Conservation (phyloP, 148 eudicot genomes). For the Heliamphora exappendiculata region DNA sequence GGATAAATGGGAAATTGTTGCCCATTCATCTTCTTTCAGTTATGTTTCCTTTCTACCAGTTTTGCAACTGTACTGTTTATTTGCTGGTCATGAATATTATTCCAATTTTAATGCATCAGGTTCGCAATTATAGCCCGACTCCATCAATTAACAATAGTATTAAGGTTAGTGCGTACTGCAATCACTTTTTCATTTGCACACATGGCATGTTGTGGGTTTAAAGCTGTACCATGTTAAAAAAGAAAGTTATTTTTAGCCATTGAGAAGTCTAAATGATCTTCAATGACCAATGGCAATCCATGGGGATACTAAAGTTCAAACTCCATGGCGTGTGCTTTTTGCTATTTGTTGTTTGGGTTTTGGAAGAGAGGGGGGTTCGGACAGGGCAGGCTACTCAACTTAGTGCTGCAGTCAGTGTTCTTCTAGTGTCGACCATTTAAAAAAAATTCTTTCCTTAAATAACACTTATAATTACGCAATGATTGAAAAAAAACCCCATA, state of each 20-base stretch:
- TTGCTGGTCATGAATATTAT: neutral
- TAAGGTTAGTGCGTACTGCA: slow-evolving; percentile 46
- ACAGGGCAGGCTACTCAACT: neutral
- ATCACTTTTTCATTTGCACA: neutral
- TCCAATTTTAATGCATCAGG: slow-evolving; percentile 40
- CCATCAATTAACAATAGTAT: slow-evolving; percentile 91
- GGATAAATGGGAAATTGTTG: neutral
- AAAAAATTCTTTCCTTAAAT: neutral
- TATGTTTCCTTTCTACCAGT: neutral
- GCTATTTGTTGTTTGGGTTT: neutral
- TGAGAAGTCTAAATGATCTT: neutral
- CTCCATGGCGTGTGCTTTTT: neutral
- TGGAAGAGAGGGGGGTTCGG: no score
- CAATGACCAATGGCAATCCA: neutral
- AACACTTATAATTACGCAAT: neutral
- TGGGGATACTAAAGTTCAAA: neutral
- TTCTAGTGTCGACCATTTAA: neutral
- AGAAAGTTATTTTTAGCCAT: neutral
- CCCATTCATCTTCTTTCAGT: neutral
- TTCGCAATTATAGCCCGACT: slow-evolving; percentile 66
- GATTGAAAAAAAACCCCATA: neutral
- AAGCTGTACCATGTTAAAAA: neutral
- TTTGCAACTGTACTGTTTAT: neutral
- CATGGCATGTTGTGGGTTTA: neutral
- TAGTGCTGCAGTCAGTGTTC: neutral